Conservation (phyloP, 1,284 basidiomycete species). For the Cystobasidium sp. region DNA sequence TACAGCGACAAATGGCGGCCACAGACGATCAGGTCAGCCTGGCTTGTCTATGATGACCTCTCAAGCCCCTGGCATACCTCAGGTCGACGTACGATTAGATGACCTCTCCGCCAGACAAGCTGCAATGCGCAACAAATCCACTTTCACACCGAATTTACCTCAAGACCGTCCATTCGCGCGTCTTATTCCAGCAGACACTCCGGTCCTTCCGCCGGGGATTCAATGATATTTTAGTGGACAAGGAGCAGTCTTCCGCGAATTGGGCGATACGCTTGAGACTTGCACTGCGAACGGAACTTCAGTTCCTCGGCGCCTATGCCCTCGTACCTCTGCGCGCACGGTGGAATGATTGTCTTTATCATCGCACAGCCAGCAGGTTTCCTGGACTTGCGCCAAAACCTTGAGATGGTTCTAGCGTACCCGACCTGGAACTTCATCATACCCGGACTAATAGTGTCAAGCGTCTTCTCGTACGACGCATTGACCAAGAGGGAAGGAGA, state of each 20-base stretch:
- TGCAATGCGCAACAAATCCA: neutral
- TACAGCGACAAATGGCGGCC: neutral
- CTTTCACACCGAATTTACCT: neutral
- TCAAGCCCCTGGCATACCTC: neutral
- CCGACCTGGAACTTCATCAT: slow-evolving; percentile 9
- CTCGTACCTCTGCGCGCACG: neutral
- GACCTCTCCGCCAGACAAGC: neutral
- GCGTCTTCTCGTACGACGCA: neutral
- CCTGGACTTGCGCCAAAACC: neutral
- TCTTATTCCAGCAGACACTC: neutral
- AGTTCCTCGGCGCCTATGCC: neutral
- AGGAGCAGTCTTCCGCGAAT: neutral
- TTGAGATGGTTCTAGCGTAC: neutral
- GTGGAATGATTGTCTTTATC: slow-evolving; percentile 5
- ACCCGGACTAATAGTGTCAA: neutral
- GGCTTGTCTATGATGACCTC: neutral
- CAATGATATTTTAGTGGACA: slow-evolving; percentile 12
- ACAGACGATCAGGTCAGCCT: neutral
- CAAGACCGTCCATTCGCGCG: slow-evolving; percentile 3
- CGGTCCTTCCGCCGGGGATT: slow-evolving; percentile 2
- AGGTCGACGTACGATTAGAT: neutral
- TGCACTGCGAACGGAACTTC: slow-evolving; percentile 1
- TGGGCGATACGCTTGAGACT: neutral
- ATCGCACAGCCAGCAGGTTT: neutral
- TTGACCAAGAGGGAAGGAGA: neutral